phyloP scores from a whole-genome alignment of 371 early-diverging fungal genomes.

The Mortierella sp. region DNA sequence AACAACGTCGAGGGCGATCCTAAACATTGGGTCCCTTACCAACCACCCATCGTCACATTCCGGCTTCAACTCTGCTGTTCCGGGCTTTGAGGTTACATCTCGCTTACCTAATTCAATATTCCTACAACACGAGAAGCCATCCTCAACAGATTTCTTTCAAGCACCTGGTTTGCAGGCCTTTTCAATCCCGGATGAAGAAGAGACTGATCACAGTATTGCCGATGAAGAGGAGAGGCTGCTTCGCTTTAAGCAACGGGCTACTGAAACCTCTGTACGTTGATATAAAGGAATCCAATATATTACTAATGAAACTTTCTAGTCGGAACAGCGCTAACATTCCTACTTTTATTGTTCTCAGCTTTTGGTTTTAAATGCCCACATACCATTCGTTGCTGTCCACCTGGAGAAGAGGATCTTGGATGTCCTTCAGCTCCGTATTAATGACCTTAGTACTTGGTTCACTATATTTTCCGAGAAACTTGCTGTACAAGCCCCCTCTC shows the following conservation, averaged over 20 bases:
- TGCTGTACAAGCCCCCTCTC: slow-evolving; percentile 8
- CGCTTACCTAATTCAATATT: slow-evolving; percentile 24
- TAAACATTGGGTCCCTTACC: slow-evolving; percentile 29
- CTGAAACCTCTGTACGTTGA: slow-evolving; percentile 71
- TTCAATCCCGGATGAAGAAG: slow-evolving; percentile 60
- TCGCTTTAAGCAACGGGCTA: slow-evolving; percentile 72
- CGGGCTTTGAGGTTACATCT: slow-evolving; percentile 32
- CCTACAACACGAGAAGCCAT: slow-evolving; percentile 16
- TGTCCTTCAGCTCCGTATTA: slow-evolving; percentile 74
- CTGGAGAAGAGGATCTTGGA: slow-evolving; percentile 74
- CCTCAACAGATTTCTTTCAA: slow-evolving; percentile 15
- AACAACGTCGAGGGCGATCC: slow-evolving; percentile 29
- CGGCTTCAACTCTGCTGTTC: slow-evolving; percentile 26
- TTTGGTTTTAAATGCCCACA: slow-evolving; percentile 72
- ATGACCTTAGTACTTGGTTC: slow-evolving; percentile 79
- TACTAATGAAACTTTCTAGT: neutral
- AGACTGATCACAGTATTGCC: slow-evolving; percentile 65
- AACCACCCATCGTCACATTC: slow-evolving; percentile 26
- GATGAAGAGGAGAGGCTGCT: slow-evolving; percentile 74
- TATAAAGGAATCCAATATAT: neutral
- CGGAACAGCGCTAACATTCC: neutral
- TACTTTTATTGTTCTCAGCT: slow-evolving; percentile 52
- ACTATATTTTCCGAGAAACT: slow-evolving; percentile 56
- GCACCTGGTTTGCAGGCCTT: slow-evolving; percentile 36
- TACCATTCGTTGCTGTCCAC: slow-evolving; percentile 72